Base-by-base conservation (phyloP, 1,139 yeast genomes). In the Meyerozyma elateridarum region DNA sequence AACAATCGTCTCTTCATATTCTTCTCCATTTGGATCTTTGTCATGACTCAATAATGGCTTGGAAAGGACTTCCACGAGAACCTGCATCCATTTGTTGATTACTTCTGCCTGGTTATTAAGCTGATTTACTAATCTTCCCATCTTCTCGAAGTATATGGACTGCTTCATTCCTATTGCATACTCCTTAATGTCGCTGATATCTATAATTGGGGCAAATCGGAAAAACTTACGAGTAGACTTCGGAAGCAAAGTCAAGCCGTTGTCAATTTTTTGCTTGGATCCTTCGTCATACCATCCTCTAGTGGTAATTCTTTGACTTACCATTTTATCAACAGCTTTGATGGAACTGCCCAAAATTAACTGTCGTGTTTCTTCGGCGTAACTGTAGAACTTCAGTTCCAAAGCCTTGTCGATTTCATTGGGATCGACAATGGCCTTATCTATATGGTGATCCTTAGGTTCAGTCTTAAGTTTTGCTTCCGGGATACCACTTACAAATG, bases 1-100 rank as follows among this genome's bases (percentile, higher is more conserved):
- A 26, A 75, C 74, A 31, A 89, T 64, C 0, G 93, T 78, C 11
- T 71, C 72, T 16, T 76, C 79, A 51, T 88, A 91, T 45, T 88
- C 96, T 34, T 77, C 85, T 13, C 93, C 94, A 38, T 77, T 77
- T 2, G 82, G 79, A 33, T 66, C 66, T 31, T 64, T 62, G 11
- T 68, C 70, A 22, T 63, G 66, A 2, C 59, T 52, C 39, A 59
- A 61, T 22, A 76, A 60, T 6, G 71, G 79, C 32, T 60, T 64
- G 34, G 59, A 54, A 38, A 79, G 62, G 11, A 79, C 55, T 1
- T 47, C 48, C 8, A 63, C 49, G 34, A 87, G 56, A 11, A 69
- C 61, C 1, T 50, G 50, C 38, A 78, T 53, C 76, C 88, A 74
- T 5, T 52, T 54, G 45, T 80, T 81, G 19, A 84, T 65, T 8